Evolutionary conservation across 2,329 filamentous ascomycete genomes (phyloP), one percentile per base, ranked within the genome.

Genomic region (Berkeleyomyces basicola): DNA sequence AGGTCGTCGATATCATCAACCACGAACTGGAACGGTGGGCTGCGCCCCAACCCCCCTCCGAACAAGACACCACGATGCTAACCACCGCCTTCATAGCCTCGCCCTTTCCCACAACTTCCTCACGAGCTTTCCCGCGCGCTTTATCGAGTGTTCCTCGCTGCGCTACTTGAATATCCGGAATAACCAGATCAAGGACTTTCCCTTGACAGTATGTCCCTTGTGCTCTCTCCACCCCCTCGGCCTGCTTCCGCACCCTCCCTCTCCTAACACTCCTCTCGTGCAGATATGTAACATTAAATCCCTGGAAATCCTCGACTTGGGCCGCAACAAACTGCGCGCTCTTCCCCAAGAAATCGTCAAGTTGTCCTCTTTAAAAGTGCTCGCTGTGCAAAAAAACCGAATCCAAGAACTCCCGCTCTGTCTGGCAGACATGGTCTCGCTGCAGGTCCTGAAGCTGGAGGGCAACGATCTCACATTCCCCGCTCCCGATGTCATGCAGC

Each of bases 291-390:
- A 90, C 72, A 79, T 97, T 66, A 85, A 83, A 61, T 87, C 90
- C 42, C 81, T 97, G 62, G 91, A 97, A 74, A 96, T 96, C 64
- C 81, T 97, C 65, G 92, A 97, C 74, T 80, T 97, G 62, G 91
- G 90, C 71, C 83, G 88, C 68, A 97, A 97, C 71, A 89, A 87
- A 71, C 84, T 97, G 65, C 82, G 81, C 58, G 77, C 81, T 7
- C 79, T 97, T 1, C 90, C 92, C 0, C 82, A 85, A 57, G 87
- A 91, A 61, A 88, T 96, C 66, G 82, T 82, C 65, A 89, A 85
- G 70, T 78, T 97, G 69, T 85, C 85, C 4, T 95, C 89, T 1
- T 77, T 97, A 66, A 95, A 95, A 70, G 91, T 96, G 14, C 78
- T 97, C 62, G 91, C 90, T 1, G 81, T 96, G 43, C 87, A 88